phyloP scores from a whole-genome alignment of 805 yeast species.

The Metschnikowia lunata region DNA sequence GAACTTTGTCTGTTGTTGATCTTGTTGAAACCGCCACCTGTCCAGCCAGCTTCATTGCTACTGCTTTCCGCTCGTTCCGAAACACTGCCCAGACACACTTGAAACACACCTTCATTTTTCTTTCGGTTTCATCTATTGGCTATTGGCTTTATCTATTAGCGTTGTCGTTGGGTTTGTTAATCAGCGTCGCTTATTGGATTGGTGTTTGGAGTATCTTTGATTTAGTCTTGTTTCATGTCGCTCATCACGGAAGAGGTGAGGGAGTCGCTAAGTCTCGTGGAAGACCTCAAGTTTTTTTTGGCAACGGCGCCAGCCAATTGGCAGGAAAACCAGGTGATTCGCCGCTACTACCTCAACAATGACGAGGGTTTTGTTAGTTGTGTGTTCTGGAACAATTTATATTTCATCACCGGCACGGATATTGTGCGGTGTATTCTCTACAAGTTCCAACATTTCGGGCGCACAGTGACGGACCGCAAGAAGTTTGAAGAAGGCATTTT shows the following conservation, averaged over 20 bases:
- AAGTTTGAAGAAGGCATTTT: conserved; percentile 97
- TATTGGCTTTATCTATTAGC: too few species aligned
- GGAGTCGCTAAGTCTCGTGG: conserved; percentile 59
- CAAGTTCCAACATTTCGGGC: conserved; percentile 85
- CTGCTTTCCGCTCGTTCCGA: not conserved
- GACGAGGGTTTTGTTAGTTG: conserved; percentile 93
- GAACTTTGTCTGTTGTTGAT: not conserved
- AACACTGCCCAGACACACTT: not conserved
- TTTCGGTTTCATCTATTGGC: too few species aligned
- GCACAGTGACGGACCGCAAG: conserved; percentile 78
- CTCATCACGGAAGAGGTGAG: conserved; percentile 16
- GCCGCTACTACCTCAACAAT: conserved; percentile 78
- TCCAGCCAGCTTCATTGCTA: not conserved
- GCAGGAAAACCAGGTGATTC: conserved; percentile 82
- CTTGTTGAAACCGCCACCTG: not conserved
- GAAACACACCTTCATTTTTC: not conserved
- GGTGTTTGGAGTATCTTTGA: too few species aligned
- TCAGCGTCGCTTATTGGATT: too few species aligned
- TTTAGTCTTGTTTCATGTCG: conserved; percentile 2
- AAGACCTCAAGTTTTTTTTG: conserved; percentile 78
- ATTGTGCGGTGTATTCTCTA: conserved; percentile 88
- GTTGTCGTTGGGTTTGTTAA: too few species aligned
- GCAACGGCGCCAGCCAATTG: conserved; percentile 95
- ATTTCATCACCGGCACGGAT: conserved; percentile 92
- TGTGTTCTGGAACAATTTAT: conserved; percentile 85